Base-by-base conservation (phyloP, 2,329 filamentous ascomycete species). In the Cladosporium halotolerans region DNA sequence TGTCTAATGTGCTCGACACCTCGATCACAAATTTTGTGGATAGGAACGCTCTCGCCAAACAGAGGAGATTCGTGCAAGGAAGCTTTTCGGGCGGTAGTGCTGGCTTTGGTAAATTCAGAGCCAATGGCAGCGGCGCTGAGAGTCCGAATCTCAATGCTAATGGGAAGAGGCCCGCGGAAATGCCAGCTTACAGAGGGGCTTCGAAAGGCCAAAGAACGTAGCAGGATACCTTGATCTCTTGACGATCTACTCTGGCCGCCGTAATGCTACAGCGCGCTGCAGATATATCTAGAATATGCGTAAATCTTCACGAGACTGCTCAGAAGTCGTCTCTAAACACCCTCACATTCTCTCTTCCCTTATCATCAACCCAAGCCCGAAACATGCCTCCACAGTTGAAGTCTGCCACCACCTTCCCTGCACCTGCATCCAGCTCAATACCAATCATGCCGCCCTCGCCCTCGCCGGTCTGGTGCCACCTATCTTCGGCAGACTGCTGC, bases 301-400 rank as follows among this genome's bases (percentile, higher is more conserved):
- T 18, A 18, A 18, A 1, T 36, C 34, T n/a, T 4, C 34, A 11
- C 10, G n/a, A 13, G n/a, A 14, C 1, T 13, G 16, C 9, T 51
- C 48, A 51, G 44, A 59, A 58, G 33, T 60, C 59, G 53, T 79
- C 76, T 47, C 77, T 72, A 72, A 82, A 86, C 2, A 85, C 77
- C 52, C 79, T 78, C 64, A 83, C 80, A 19, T 76, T 73, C 14
- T 77, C 73, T 54, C 73, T 72, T 0, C 83, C 85, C 1, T 79
- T 65, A 3, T 83, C 78, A 57, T 88, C 80, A 16, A 87, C 73
- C 79, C 86, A 92, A 0, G 88, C 89, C 16, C 89, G 79, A 65
- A 90, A 93, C 87, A 96, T 91, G 0, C 90, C 90, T 4, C 84
- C 86, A 61, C 87, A 93, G 66, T 96, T 95, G 67, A 85, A 90